Evolutionary conservation across 129 eudicot genomes (phyloP).

Genomic region (Flaveria brownii): DNA sequence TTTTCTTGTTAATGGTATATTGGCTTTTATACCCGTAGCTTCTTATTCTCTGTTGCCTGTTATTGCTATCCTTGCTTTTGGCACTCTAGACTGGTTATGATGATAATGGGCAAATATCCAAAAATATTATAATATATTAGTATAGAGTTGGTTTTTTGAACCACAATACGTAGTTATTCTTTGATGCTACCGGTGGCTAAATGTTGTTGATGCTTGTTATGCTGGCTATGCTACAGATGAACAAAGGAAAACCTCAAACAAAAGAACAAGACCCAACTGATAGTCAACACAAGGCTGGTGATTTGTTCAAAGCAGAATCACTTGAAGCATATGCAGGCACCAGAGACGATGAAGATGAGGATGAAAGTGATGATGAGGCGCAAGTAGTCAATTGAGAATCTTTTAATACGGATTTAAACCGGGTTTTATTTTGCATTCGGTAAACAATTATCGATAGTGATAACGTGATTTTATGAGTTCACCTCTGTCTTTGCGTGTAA

Average conservation of each 20-base stretch:
- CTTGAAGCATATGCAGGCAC: conserved; percentile 69
- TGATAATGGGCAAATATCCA: background rate
- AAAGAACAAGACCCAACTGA: conserved; percentile 49
- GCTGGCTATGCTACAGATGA: conserved; percentile 61
- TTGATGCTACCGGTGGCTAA: background rate
- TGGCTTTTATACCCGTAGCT: too few species aligned
- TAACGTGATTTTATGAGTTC: background rate
- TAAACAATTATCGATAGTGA: background rate
- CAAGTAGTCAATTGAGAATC: conserved; percentile 40
- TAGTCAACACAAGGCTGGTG: conserved; percentile 63
- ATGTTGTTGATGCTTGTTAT: conserved; percentile 10
- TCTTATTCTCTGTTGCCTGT: too few species aligned
- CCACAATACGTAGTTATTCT: background rate
- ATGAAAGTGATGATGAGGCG: conserved; percentile 39
- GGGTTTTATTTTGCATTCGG: conserved; percentile 8
- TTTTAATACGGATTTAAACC: background rate
- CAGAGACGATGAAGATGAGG: conserved; percentile 49
- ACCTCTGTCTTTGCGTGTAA: conserved; percentile 12
- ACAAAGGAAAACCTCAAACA: conserved; percentile 73
- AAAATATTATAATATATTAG: background rate
- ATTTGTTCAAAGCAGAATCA: conserved; percentile 53
- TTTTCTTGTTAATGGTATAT: too few species aligned
- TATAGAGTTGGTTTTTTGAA: background rate
- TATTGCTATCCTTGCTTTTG: too few species aligned
- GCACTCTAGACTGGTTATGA: background rate